Conservation (phyloP, 106 monocot genomes). For the Phalaenopsis aphrodite region DNA sequence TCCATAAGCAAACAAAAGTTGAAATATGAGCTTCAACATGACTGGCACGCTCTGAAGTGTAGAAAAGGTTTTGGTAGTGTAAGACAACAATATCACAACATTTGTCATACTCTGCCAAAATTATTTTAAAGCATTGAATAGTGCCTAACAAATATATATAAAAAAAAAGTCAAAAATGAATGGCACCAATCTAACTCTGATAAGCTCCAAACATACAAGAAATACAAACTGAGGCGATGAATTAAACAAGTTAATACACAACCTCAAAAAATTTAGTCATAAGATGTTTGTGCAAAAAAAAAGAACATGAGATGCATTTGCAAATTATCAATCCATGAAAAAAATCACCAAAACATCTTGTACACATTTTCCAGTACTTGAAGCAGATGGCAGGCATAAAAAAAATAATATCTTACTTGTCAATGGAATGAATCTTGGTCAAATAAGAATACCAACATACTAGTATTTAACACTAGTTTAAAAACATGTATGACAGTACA, state of each 20-base stretch:
- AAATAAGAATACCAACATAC: too few species aligned
- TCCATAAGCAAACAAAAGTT: not conserved
- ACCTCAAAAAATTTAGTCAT: too few species aligned
- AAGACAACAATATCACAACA: conserved; percentile 1
- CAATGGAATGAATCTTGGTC: too few species aligned
- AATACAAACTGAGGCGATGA: not conserved
- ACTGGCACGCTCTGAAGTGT: not conserved
- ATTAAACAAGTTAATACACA: not conserved
- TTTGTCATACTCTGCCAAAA: not conserved
- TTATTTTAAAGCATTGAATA: not conserved
- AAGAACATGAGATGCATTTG: too few species aligned
- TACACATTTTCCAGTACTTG: too few species aligned
- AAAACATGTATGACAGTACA: too few species aligned
- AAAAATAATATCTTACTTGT: too few species aligned
- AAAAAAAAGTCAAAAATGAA: not conserved
- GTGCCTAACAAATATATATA: not conserved
- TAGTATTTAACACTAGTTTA: too few species aligned
- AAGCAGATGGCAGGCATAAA: too few species aligned
- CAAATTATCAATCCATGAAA: too few species aligned
- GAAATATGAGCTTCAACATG: not conserved
- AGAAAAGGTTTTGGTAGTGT: not conserved
- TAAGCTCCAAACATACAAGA: not conserved
- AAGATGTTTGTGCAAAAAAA: too few species aligned
- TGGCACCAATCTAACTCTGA: not conserved
- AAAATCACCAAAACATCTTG: too few species aligned